Percentiles rank a stretch among this genome's conserved stretches.
Evolutionary conservation across 208 protist genomes (phyloP).

Genomic region (Leishmania arabica): DNA sequence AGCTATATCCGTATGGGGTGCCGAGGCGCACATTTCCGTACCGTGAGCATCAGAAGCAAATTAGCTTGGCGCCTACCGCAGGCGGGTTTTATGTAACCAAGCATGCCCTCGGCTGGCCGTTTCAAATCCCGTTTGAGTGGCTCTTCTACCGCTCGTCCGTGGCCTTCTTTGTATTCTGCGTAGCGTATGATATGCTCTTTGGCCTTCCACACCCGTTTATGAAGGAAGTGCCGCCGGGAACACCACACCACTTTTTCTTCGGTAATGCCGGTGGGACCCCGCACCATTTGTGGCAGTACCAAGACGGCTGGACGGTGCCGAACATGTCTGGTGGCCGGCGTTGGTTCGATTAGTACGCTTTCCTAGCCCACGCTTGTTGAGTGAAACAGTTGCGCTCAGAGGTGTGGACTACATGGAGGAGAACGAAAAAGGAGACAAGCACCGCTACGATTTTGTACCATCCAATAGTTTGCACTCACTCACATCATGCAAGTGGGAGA

Average conservation of each 20-base stretch:
- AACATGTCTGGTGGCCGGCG: slow-evolving; percentile 87
- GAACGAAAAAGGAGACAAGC: not conserved
- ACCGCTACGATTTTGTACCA: not conserved
- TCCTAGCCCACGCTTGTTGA: not conserved
- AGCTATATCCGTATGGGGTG: slow-evolving; percentile 83
- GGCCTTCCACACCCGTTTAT: slow-evolving; percentile 82
- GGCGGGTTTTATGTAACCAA: slow-evolving; percentile 88
- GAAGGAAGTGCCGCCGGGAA: slow-evolving; percentile 82
- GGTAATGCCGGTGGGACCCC: slow-evolving; percentile 80
- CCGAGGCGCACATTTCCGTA: slow-evolving; percentile 90
- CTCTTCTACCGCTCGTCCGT: slow-evolving; percentile 87
- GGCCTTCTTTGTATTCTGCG: slow-evolving; percentile 60
- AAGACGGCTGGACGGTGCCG: slow-evolving; percentile 90
- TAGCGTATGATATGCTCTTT: slow-evolving; percentile 85
- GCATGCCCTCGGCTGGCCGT: slow-evolving; percentile 85
- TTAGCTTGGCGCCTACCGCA: slow-evolving; percentile 76
- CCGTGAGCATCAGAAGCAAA: slow-evolving; percentile 87
- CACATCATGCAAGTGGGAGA: not conserved
- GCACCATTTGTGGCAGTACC: slow-evolving; percentile 89
- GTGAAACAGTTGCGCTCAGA: not conserved
- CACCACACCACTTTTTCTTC: slow-evolving; percentile 86
- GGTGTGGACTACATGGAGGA: not conserved
- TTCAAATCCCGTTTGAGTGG: slow-evolving; percentile 92
- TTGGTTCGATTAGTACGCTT: slow-evolving; percentile 55
- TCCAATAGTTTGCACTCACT: not conserved